Percentiles rank a stretch among this genome's conserved stretches.
Conservation (phyloP, 495 filamentous ascomycete genomes). For the Geopyxis carbonaria region DNA sequence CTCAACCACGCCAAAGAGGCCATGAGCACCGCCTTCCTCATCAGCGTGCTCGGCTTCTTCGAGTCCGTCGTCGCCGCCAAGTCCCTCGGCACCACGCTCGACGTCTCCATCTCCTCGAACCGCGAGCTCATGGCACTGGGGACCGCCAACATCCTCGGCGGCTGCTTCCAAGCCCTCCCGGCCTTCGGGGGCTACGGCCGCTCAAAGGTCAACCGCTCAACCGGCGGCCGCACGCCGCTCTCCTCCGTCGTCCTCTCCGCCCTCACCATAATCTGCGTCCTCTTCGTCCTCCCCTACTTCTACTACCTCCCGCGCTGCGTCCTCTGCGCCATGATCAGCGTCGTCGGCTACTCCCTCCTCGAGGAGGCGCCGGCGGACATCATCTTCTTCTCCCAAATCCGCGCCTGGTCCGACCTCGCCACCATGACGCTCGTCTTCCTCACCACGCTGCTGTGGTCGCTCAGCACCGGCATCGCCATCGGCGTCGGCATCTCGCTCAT, state of each 20-base stretch:
- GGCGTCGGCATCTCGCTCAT: slow-evolving; percentile 78
- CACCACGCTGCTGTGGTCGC: slow-evolving; percentile 82
- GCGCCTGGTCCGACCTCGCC: slow-evolving; percentile 64
- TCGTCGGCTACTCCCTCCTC: slow-evolving; percentile 83
- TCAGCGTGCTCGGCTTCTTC: slow-evolving; percentile 91
- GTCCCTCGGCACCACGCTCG: slow-evolving; percentile 48
- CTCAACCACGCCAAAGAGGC: slow-evolving; percentile 72
- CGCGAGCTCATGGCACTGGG: slow-evolving; percentile 88
- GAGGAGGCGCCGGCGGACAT: slow-evolving; percentile 92
- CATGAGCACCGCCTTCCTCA: slow-evolving; percentile 81
- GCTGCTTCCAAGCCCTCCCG: slow-evolving; percentile 76
- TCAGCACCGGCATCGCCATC: slow-evolving; percentile 70
- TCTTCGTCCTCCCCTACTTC: slow-evolving; percentile 74
- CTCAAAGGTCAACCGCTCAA: slow-evolving; percentile 85
- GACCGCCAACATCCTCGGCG: slow-evolving; percentile 74
- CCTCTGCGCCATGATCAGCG: slow-evolving; percentile 82
- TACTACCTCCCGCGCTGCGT: slow-evolving; percentile 69
- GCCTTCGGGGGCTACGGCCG: slow-evolving; percentile 93
- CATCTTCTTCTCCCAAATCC: slow-evolving; percentile 70
- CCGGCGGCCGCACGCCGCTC: slow-evolving; percentile 86
- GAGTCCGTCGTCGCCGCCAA: slow-evolving; percentile 97
- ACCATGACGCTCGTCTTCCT: slow-evolving; percentile 83
- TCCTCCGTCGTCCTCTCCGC: slow-evolving; percentile 66
- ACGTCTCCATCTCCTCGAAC: slow-evolving; percentile 61
- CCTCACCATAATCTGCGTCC: slow-evolving; percentile 62